Conservation (phyloP, 805 yeast genomes). For the Cephaloascus albidus region DNA sequence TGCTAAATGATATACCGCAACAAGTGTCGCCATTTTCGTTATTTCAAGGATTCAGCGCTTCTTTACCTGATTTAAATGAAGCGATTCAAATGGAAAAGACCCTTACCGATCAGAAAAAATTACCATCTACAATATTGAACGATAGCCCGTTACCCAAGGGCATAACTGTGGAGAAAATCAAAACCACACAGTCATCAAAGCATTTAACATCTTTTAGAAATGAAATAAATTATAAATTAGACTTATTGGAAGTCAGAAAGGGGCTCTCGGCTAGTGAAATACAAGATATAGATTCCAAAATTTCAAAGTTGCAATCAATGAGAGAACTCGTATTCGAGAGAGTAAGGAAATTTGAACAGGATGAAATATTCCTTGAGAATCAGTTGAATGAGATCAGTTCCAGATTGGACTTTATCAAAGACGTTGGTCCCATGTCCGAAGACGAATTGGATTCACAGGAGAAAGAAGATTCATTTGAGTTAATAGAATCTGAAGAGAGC, state of each 20-base stretch:
- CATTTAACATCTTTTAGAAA: slow-evolving; percentile 26
- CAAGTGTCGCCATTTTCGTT: slow-evolving; percentile 11
- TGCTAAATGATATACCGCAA: slow-evolving; percentile 1
- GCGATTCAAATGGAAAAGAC: slow-evolving; percentile 3
- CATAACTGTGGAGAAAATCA: slow-evolving; percentile 29
- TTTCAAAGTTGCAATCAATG: slow-evolving; percentile 38
- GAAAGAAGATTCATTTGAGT: slow-evolving; percentile 2
- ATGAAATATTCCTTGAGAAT: slow-evolving; percentile 47
- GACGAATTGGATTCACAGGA: slow-evolving; percentile 7
- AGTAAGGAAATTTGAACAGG: slow-evolving; percentile 51
- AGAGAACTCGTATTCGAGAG: slow-evolving; percentile 48
- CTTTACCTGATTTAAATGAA: slow-evolving; percentile 41
- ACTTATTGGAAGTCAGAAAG: slow-evolving; percentile 52
- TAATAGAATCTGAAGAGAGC: slow-evolving; percentile 3
- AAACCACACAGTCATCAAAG: slow-evolving; percentile 28
- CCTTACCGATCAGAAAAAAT: neutral
- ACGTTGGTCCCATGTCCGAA: slow-evolving; percentile 16
- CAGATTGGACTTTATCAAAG: slow-evolving; percentile 32
- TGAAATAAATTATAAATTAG: slow-evolving; percentile 35
- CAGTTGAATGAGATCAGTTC: slow-evolving; percentile 32
- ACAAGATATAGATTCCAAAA: slow-evolving; percentile 49
- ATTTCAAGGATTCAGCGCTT: slow-evolving; percentile 63
- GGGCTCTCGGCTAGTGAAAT: slow-evolving; percentile 58
- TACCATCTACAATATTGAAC: neutral
- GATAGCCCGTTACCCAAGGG: slow-evolving; percentile 23